Percentiles rank a stretch among this genome's conserved stretches.
Conservation (phyloP, 305 asterid genomes). For the Fraxinus ornus region DNA sequence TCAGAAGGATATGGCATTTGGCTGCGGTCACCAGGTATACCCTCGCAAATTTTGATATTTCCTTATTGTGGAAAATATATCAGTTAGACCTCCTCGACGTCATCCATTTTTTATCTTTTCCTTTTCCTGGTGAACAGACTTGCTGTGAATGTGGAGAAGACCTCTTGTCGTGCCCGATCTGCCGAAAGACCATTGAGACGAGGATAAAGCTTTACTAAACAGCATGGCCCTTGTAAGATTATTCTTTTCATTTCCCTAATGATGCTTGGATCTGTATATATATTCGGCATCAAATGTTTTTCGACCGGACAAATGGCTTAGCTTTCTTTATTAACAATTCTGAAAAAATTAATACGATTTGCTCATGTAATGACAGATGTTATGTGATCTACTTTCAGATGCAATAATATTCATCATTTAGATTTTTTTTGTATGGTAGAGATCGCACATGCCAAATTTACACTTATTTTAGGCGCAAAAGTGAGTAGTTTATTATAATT, state of each 20-base stretch:
- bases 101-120: neutral
- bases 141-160: conserved; percentile 83
- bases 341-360: neutral
- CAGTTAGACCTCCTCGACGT: neutral
- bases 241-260: neutral
- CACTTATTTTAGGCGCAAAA: neutral
- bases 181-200: conserved; percentile 62
- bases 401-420: neutral
- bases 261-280: neutral
- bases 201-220: conserved; percentile 79
- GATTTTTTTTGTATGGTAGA: neutral
- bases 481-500: neutral
- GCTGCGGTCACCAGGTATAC: conserved; percentile 94
- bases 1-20: conserved; percentile 88
- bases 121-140: conserved; percentile 46
- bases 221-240: neutral
- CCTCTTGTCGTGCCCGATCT: conserved; percentile 71
- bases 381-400: neutral
- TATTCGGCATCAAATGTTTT: neutral
- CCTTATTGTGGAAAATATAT: neutral
- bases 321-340: neutral
- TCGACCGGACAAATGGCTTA: neutral
- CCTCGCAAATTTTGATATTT: neutral
- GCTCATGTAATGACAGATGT: conserved; percentile 8
- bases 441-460: neutral